Evolutionary conservation across 495 filamentous ascomycete genomes (phyloP), one percentile per base, ranked within the genome.

Genomic region (Hypoxylon perforatum): DNA sequence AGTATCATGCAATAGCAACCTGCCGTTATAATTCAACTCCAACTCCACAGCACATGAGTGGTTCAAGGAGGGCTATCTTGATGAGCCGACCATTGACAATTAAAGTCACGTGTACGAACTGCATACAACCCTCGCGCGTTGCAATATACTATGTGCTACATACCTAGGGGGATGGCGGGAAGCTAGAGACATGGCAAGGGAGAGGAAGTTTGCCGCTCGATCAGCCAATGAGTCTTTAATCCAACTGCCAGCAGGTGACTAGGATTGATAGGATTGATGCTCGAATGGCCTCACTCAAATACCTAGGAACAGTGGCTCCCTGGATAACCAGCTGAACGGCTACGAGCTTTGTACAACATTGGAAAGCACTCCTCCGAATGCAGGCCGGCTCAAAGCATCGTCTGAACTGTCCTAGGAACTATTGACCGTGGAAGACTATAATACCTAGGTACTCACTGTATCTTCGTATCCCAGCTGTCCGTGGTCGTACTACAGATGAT

Each of bases 291-390:
- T n/a, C 38, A 56, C 54, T 46, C 42, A 36, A 54, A 30, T 7
- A n/a, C n/a, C n/a, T n/a, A 49, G 12, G 48, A 61, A 36, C 28
- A 33, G 28, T 47, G 12, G 30, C 33, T 44, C 41, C 33, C 22
- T 63, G 25, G 14, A 33, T 47, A 51, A 41, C 45, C 62, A 74
- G 62, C 68, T 69, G 65, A 64, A 71, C 64, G 63, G 68, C 55
- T 61, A 72, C 63, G 52, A 58, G 63, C 61, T 62, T 74, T 39
- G 71, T 74, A 52, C 30, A 38, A 72, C 71, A 14, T 42, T 64
- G 36, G 59, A 39, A 63, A 63, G 52, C 47, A 21, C 61, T 61
- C 63, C 68, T 72, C 69, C 71, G 64, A 72, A 63, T 69, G 67
- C 65, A 58, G 53, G 38, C 65, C 38, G 64, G 71, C 59, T 67